Percentiles rank a stretch among this genome's conserved stretches.
phyloP scores from a whole-genome alignment of 1,284 basidiomycete species.

The Xerocomus minutiporus region DNA sequence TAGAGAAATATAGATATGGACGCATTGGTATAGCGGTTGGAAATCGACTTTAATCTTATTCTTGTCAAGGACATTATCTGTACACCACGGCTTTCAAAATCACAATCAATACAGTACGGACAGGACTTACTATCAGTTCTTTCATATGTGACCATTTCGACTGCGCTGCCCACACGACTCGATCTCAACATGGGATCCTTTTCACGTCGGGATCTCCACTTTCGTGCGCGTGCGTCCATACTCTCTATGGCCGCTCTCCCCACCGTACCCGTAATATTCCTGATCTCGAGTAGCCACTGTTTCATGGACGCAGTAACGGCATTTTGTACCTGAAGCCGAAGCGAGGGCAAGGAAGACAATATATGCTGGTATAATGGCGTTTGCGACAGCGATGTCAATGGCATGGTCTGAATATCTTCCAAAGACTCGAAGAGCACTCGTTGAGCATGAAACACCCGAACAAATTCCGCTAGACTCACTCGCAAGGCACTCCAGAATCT shows the following conservation, averaged over 20 bases:
- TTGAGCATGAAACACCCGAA: conserved; percentile 28
- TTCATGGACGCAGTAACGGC: conserved; percentile 94
- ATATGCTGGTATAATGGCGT: conserved; percentile 93
- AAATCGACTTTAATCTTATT: conserved; percentile 89
- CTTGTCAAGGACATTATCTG: conserved; percentile 90
- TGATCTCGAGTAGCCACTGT: conserved; percentile 94
- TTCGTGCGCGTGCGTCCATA: conserved; percentile 81
- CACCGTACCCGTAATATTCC: conserved; percentile 84
- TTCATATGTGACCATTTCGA: conserved; percentile 92
- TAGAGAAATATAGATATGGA: conserved; percentile 93
- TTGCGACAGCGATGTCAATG: conserved; percentile 85
- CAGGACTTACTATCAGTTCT: conserved; percentile 82
- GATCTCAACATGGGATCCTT: conserved; percentile 70
- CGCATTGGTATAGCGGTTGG: conserved; percentile 92
- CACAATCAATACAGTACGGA: background rate
- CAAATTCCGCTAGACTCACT: conserved; percentile 53
- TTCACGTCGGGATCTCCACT: conserved; percentile 82
- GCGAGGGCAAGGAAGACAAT: conserved; percentile 85
- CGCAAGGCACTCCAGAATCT: conserved; percentile 96
- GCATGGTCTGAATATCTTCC: conserved; percentile 90
- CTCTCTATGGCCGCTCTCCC: conserved; percentile 86
- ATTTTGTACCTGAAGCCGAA: conserved; percentile 85
- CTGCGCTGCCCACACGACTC: conserved; percentile 88
- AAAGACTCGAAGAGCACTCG: conserved; percentile 59
- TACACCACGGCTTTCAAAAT: conserved; percentile 6